Evolutionary conservation across 192 early-diverging fungal genomes (phyloP), one percentile per base, ranked within the genome.

Genomic region (Phlyctochytrium planicorne): DNA sequence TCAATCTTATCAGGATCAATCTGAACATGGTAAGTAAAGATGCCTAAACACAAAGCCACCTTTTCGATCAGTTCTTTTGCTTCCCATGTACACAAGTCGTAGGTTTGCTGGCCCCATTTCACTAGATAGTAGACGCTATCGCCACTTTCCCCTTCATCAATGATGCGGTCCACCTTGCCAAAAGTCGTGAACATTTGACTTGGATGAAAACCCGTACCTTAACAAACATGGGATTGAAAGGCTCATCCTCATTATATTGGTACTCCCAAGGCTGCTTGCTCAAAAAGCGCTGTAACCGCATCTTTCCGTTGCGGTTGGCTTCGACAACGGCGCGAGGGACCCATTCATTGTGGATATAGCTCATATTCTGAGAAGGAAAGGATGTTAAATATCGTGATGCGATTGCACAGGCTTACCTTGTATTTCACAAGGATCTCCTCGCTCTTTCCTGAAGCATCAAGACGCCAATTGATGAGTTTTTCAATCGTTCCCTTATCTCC

Each of bases 71-170:
- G 60, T 6, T 82, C 80, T n/a, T 77, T 70, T 3, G 66, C 59
- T 64, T 92, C 92, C 92, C 92, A 94, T 0, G 92, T 92, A 27
- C 79, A 76, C 10, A 74, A 67, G 53, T 92, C 91, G 75, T 94
- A 92, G 10, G 84, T 80, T 34, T 79, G 82, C 30, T 78, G 78
- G 59, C 77, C 80, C 92, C 92, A 94, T 62, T 92, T 94, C 47
- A 89, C 87, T 53, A 94, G 73, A 62, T 86, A 92, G 66, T 86
- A 88, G 30, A 92, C 72, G 53, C 75, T 77, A 1, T 84, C 81
- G 0, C 78, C 75, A 23, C 85, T 66, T 55, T 92, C 91, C 31
- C 91, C 92, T 70, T 92, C 92, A 71, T 94, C 92, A 66, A 94
- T 85, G 27, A 94, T 76, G 20, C 92, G 86, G 64, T 94, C 92